phyloP scores from a whole-genome alignment of 1,284 basidiomycete species.

The Peniophora sp. region DNA sequence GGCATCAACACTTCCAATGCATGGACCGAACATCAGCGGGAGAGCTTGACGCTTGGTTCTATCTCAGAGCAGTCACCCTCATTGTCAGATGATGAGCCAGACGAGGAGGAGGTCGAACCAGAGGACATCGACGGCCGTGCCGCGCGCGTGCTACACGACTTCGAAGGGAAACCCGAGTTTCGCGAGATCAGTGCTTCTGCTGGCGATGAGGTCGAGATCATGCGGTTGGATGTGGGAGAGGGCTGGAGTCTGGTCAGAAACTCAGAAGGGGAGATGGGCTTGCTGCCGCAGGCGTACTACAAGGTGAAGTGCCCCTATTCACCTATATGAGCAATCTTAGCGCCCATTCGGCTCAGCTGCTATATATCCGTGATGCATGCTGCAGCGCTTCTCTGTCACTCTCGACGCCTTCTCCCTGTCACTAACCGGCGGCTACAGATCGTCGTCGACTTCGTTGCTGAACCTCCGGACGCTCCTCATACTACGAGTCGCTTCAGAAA shows the following conservation, averaged over 20 bases:
- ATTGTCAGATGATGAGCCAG: slow-evolving; percentile 27
- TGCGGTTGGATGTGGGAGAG: slow-evolving; percentile 60
- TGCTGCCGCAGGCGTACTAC: slow-evolving; percentile 67
- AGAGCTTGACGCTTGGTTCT: slow-evolving; percentile 6
- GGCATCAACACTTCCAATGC: slow-evolving; percentile 69
- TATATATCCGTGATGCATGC: not conserved
- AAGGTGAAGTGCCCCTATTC: slow-evolving; percentile 38
- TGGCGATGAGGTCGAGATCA: slow-evolving; percentile 55
- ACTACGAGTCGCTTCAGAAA: slow-evolving; percentile 14
- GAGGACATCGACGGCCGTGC: slow-evolving; percentile 24
- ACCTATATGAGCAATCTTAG: not conserved
- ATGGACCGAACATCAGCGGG: slow-evolving; percentile 55
- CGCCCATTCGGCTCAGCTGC: no score
- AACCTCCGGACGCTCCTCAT: slow-evolving; percentile 28
- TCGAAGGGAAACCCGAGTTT: slow-evolving; percentile 67
- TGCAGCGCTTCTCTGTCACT: not conserved
- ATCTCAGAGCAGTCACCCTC: slow-evolving; percentile 11
- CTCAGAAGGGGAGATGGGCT: slow-evolving; percentile 49
- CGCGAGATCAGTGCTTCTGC: slow-evolving; percentile 58
- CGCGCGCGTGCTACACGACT: slow-evolving; percentile 63
- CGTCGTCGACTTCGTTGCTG: slow-evolving; percentile 49
- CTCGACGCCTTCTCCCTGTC: not conserved
- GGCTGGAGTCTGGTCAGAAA: slow-evolving; percentile 67
- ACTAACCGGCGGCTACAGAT: slow-evolving; percentile 32
- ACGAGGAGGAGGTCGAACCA: slow-evolving; percentile 20